These are phyloP conservation scores for Amyloporia xantha DNA, from an alignment of 768 basidiomycete species.

Conservation along the genomic window DNA sequence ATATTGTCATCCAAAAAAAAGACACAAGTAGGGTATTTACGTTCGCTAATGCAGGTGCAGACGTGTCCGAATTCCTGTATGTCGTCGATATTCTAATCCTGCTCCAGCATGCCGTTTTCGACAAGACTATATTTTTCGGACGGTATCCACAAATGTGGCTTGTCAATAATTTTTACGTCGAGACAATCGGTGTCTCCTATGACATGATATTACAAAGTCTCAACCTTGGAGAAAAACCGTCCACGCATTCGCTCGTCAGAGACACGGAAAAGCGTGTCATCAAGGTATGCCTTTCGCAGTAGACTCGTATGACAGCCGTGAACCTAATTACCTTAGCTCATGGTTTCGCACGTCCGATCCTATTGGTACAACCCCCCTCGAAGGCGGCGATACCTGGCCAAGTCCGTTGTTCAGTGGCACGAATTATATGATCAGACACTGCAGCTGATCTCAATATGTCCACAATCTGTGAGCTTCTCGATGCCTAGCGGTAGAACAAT, in stretches of 20 bases:
- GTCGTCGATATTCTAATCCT: conserved; percentile 3
- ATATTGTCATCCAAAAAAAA: conserved; percentile 38
- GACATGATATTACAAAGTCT: conserved; percentile 36
- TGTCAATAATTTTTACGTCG: conserved; percentile 56
- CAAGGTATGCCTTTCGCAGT: conserved; percentile 24
- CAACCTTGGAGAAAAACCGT: conserved; percentile 17
- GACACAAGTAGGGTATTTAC: conserved; percentile 45
- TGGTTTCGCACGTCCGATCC: conserved; percentile 51
- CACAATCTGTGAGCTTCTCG: conserved; percentile 12
- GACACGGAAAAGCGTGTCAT: conserved; percentile 35
- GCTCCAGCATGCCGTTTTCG: conserved; percentile 49
- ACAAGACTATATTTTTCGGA: conserved; percentile 47
- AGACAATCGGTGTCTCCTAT: conserved; percentile 54
- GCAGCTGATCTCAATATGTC: conserved; percentile 19
- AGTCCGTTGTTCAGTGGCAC: conserved; percentile 62
- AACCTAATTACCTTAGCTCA: conserved; percentile 38
- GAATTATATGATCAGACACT: conserved; percentile 43
- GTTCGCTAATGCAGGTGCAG: conserved; percentile 58
- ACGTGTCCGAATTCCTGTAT: conserved; percentile 1
- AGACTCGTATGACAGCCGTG: background rate
- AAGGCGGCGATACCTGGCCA: conserved; percentile 57
- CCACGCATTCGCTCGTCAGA: conserved; percentile 30
- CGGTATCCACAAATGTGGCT: conserved; percentile 47
- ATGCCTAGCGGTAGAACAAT: background rate
- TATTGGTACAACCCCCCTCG: conserved; percentile 66